These are phyloP conservation scores for Phytophthora fragariae DNA, from an alignment of 352 stramenopile genomes.

Conservation along the genomic window DNA sequence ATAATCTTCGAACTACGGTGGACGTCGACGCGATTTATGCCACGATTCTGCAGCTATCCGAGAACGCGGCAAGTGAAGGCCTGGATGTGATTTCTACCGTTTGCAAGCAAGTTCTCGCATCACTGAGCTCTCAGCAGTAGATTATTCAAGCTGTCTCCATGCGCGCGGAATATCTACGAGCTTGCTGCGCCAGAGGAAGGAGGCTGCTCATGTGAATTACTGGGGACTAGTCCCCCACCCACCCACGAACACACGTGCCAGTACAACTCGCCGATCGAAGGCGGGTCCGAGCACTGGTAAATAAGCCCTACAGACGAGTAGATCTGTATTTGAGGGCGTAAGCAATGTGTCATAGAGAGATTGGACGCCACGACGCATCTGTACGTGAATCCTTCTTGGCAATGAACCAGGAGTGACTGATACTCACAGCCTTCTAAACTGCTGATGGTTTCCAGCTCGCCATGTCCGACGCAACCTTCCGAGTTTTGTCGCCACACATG, in stretches of 20 bases:
- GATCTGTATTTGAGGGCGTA: constrained; percentile 57
- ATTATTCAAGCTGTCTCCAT: constrained; percentile 2
- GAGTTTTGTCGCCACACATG: constrained; percentile 34
- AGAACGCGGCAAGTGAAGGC: constrained; percentile 54
- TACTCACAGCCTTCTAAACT: constrained; percentile 45
- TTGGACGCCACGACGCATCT: constrained; percentile 50
- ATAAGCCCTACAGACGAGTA: constrained; percentile 57
- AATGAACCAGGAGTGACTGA: constrained; percentile 45
- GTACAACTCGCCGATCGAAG: constrained; percentile 55
- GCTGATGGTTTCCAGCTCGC: constrained; percentile 37
- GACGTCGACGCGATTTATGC: constrained; percentile 52
- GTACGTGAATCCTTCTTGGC: constrained; percentile 46
- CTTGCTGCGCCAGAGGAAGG: constrained; percentile 11
- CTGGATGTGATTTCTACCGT: constrained; percentile 51
- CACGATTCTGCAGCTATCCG: constrained; percentile 56
- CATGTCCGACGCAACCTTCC: constrained; percentile 28
- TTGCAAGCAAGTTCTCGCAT: constrained; percentile 47
- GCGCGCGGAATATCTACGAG: constrained; percentile 3
- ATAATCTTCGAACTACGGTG: constrained; percentile 45
- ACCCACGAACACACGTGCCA: constrained; percentile 63
- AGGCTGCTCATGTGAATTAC: constrained; percentile 22
- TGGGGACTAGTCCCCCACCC: constrained; percentile 38
- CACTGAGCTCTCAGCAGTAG: constrained; percentile 33
- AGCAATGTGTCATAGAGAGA: constrained; percentile 27
- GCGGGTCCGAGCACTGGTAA: constrained; percentile 40